Base-by-base conservation (phyloP, 2,329 filamentous ascomycete genomes). In the Clonostachys rhizophaga region DNA sequence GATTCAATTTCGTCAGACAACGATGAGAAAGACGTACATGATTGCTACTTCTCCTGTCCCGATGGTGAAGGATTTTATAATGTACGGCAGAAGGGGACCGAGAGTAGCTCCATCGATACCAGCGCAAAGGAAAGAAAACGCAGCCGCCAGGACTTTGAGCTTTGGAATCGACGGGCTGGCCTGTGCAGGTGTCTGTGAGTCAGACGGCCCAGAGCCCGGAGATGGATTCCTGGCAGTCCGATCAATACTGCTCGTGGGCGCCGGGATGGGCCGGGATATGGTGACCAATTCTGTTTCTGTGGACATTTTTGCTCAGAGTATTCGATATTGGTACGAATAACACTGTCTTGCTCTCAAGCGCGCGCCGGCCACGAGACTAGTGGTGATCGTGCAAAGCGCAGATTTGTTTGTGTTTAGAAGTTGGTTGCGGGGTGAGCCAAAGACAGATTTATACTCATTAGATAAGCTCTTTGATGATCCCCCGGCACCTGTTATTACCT, bases 21-120 rank as follows among this genome's bases (percentile, higher is more conserved):
- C 20, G 18, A 17, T 40, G 7, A n/a, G 44, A 42, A 13, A 5
- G 12, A 43, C 39, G 8, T 46, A 41, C 49, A 50, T 48, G 37
- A 48, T 40, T 39, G 49, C 46, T n/a, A 50, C 44, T 16, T 46
- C 42, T 12, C 48, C 48, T 2, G 48, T 50, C n/a, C 48, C 45
- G 20, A 50, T 50, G 20, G 41, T 44, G 46, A 50, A 50, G 20
- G 45, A 42, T 14, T 47, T 24, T 17, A 50, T 47, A 33, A 50
- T 45, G 11, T 47, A 43, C 5, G 48, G 48, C 8, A 50, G 17
- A 13, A 50, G 20, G 13, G 48, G 48, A 12, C 48, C 48, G 13
- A 50, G 45, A 30, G 48, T 50, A 8, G 45, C 48, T 42, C 45
- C 36, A 40, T 50, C 48, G 18, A 50, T 40, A 8, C 48, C 48